Conservation (phyloP, 1,284 basidiomycete genomes). For the Ceratobasidium theobromae region DNA sequence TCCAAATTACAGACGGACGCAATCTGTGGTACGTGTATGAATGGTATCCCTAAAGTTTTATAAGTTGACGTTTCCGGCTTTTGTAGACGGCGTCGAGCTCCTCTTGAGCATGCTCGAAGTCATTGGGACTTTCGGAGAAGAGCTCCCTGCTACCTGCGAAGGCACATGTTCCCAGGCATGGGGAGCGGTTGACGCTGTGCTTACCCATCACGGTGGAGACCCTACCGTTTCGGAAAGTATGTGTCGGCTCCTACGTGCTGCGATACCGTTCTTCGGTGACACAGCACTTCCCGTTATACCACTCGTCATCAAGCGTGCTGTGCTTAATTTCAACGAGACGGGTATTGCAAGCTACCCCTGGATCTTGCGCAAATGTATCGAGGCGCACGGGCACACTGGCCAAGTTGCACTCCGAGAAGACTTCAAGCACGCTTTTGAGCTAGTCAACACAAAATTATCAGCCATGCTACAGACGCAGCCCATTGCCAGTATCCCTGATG, state of each 20-base stretch:
- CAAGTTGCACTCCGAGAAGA: slow-evolving; percentile 54
- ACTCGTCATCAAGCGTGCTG: slow-evolving; percentile 73
- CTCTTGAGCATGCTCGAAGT: slow-evolving; percentile 85
- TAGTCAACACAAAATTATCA: slow-evolving; percentile 70
- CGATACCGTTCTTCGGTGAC: slow-evolving; percentile 77
- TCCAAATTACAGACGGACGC: slow-evolving; percentile 32
- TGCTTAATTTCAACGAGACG: slow-evolving; percentile 74
- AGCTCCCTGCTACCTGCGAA: slow-evolving; percentile 77
- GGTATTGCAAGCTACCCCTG: slow-evolving; percentile 90
- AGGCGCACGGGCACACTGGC: slow-evolving; percentile 68
- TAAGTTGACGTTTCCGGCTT: slow-evolving; percentile 34
- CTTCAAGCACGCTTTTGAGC: slow-evolving; percentile 70
- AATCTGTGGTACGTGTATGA: slow-evolving; percentile 30
- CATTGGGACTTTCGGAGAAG: slow-evolving; percentile 76
- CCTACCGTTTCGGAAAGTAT: slow-evolving; percentile 82
- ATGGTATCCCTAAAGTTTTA: neutral
- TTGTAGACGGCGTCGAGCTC: slow-evolving; percentile 79
- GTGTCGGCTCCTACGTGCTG: slow-evolving; percentile 84
- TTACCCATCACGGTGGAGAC: slow-evolving; percentile 77
- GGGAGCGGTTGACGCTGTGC: slow-evolving; percentile 77
- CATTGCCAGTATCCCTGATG: slow-evolving; percentile 77
- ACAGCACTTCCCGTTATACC: slow-evolving; percentile 69
- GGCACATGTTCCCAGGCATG: slow-evolving; percentile 81
- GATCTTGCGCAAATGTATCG: slow-evolving; percentile 86
- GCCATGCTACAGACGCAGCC: slow-evolving; percentile 64